These are phyloP conservation scores for Sonneratia caseolaris DNA, from an alignment of 345 rosid genomes.

Conservation along the genomic window DNA sequence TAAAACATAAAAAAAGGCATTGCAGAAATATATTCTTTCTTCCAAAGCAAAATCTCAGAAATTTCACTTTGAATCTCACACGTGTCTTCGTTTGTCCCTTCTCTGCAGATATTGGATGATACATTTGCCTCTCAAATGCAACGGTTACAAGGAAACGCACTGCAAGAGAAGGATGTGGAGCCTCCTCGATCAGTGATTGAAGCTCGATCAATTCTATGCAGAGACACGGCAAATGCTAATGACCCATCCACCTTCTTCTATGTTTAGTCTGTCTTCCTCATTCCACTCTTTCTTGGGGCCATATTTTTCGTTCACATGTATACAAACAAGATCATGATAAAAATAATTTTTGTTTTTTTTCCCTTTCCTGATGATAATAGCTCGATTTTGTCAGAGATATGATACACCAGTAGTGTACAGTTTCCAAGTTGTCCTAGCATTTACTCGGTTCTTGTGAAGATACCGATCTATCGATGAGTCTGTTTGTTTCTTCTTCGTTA, in stretches of 20 bases:
- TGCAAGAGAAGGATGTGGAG: slow-evolving; percentile 85
- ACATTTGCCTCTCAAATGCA: slow-evolving; percentile 96
- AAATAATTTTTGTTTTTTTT: no score
- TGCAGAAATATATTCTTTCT: background rate
- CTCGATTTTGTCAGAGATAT: background rate
- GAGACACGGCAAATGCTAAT: slow-evolving; percentile 56
- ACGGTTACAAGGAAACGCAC: slow-evolving; percentile 64
- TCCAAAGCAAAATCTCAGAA: background rate
- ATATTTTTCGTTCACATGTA: background rate
- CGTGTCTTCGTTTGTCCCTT: background rate
- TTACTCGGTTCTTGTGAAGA: background rate
- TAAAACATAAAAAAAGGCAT: no score
- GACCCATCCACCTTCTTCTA: slow-evolving; percentile 60
- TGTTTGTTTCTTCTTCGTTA: no score
- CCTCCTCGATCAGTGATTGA: slow-evolving; percentile 86
- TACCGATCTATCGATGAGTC: background rate
- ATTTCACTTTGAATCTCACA: background rate
- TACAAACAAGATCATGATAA: background rate
- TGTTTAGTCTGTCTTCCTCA: slow-evolving; percentile 23
- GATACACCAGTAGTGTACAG: background rate
- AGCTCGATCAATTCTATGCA: slow-evolving; percentile 92
- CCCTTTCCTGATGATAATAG: background rate
- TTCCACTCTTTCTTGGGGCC: background rate
- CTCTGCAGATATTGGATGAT: slow-evolving; percentile 66
- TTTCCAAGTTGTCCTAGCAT: background rate